Conservation (phyloP, 2,329 filamentous ascomycete species). For the Phyllosticta citriasiana region DNA sequence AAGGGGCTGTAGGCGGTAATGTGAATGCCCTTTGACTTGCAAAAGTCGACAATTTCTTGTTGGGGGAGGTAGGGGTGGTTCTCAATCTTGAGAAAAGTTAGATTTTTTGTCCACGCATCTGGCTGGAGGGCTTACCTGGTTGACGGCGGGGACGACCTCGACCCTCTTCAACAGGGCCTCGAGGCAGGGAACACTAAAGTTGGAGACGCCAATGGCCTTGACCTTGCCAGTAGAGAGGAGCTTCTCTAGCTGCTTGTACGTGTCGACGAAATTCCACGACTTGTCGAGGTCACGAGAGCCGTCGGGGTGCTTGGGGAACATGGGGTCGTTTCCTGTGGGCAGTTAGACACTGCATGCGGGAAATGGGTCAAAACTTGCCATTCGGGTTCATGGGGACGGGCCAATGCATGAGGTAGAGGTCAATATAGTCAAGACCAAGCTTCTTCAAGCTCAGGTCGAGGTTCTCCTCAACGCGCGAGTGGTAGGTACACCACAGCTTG, state of each 20-base stretch:
- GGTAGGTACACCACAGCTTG: slow-evolving; percentile 79
- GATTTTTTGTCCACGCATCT: not conserved
- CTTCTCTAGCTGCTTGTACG: slow-evolving; percentile 68
- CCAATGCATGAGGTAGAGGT: slow-evolving; percentile 79
- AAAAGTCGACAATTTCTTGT: slow-evolving; percentile 60
- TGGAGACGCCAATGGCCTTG: slow-evolving; percentile 42
- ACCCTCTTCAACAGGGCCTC: slow-evolving; percentile 45
- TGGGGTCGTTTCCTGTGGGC: slow-evolving; percentile 52
- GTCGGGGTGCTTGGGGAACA: slow-evolving; percentile 65
- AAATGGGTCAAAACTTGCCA: slow-evolving; percentile 33
- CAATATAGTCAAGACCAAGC: slow-evolving; percentile 70
- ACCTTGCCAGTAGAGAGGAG: slow-evolving; percentile 38
- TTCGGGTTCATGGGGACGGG: slow-evolving; percentile 70
- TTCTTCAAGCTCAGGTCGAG: slow-evolving; percentile 64
- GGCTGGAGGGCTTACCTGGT: slow-evolving; percentile 38
- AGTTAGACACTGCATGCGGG: slow-evolving; percentile 12
- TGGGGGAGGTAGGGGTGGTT: slow-evolving; percentile 64
- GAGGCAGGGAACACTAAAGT: slow-evolving; percentile 39
- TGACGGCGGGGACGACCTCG: slow-evolving; percentile 56
- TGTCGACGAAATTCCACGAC: slow-evolving; percentile 60
- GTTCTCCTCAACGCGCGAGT: slow-evolving; percentile 56
- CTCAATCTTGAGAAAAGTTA: slow-evolving; percentile 41
- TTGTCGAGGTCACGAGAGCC: slow-evolving; percentile 63
- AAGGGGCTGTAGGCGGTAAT: slow-evolving; percentile 57
- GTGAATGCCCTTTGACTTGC: slow-evolving; percentile 57